These are phyloP conservation scores for Magnusiomyces suaveolens DNA, from an alignment of 1,139 yeast species.

Conservation along the genomic window DNA sequence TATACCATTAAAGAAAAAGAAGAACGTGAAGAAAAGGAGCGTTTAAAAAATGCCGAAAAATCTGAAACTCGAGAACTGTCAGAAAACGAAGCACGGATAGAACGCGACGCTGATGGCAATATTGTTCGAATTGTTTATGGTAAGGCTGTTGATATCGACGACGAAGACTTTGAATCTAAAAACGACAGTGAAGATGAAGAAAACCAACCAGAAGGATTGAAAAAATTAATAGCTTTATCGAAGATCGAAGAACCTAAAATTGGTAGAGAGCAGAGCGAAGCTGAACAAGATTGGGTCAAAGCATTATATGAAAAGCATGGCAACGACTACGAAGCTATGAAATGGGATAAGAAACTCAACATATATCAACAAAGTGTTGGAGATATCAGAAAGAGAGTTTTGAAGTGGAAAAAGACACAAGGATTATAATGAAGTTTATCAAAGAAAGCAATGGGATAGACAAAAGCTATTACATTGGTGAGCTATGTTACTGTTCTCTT, in stretches of 20 bases:
- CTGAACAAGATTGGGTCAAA: slow-evolving; percentile 69
- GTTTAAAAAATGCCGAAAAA: slow-evolving; percentile 25
- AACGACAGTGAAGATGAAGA: slow-evolving; percentile 21
- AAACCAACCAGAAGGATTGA: slow-evolving; percentile 42
- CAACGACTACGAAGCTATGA: slow-evolving; percentile 81
- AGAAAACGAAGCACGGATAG: slow-evolving; percentile 70
- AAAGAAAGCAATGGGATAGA: too few species aligned
- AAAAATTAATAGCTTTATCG: slow-evolving; percentile 62
- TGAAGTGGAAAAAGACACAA: slow-evolving; percentile 53
- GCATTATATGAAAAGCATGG: slow-evolving; percentile 67
- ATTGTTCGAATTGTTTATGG: slow-evolving; percentile 66
- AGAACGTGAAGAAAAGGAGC: slow-evolving; percentile 20
- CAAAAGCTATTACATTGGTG: too few species aligned
- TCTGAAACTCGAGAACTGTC: slow-evolving; percentile 44
- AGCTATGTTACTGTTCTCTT: neutral
- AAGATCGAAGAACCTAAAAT: slow-evolving; percentile 38
- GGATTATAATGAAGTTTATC: slow-evolving; percentile 13
- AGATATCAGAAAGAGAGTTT: slow-evolving; percentile 59
- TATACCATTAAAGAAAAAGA: slow-evolving; percentile 27
- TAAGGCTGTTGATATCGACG: slow-evolving; percentile 26
- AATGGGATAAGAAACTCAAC: slow-evolving; percentile 81
- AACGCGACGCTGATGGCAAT: slow-evolving; percentile 64
- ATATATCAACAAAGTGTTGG: slow-evolving; percentile 79
- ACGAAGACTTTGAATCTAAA: slow-evolving; percentile 22
- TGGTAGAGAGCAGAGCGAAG: slow-evolving; percentile 53